phyloP scores from a whole-genome alignment of 495 filamentous ascomycete genomes.

The Penicillium lagena region DNA sequence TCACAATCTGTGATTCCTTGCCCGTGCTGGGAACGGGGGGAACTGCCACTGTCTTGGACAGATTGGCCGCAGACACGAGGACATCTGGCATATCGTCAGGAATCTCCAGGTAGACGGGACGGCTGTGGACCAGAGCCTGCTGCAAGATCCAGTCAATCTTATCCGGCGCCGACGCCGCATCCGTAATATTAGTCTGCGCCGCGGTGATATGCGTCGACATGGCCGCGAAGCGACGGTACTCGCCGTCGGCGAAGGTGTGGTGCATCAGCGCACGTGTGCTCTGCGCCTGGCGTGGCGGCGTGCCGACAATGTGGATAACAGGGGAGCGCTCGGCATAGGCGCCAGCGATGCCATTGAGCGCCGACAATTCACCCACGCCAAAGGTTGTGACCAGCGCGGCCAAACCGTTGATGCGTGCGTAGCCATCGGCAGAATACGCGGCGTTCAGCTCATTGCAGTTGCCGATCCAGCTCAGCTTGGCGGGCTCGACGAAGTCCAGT shows the following conservation, averaged over 20 bases:
- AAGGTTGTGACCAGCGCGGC: conserved; percentile 72
- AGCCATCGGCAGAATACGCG: conserved; percentile 79
- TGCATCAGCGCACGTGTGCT: conserved; percentile 27
- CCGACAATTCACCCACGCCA: conserved; percentile 73
- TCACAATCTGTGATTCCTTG: conserved; percentile 12
- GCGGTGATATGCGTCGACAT: conserved; percentile 33
- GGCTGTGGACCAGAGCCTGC: conserved; percentile 29
- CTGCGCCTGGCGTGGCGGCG: conserved; percentile 25
- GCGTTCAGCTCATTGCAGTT: conserved; percentile 80
- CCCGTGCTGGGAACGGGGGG: conserved; percentile 5
- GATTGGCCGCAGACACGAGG: conserved; percentile 15
- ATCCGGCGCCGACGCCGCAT: conserved; percentile 26
- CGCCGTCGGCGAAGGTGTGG: conserved; percentile 40
- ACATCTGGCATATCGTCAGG: conserved; percentile 36
- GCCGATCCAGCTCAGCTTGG: conserved; percentile 67
- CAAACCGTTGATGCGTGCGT: conserved; percentile 67
- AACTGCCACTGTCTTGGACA: conserved; percentile 12
- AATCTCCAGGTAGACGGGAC: conserved; percentile 39
- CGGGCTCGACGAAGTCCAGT: conserved; percentile 59
- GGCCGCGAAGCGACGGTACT: conserved; percentile 30
- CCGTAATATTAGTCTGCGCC: conserved; percentile 30
- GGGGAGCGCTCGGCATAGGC: conserved; percentile 71
- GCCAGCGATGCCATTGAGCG: conserved; percentile 66
- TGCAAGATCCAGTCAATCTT: conserved; percentile 33
- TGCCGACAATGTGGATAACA: conserved; percentile 76